phyloP scores from a whole-genome alignment of 257 asterid species.

The Orobanche coerulescens region DNA sequence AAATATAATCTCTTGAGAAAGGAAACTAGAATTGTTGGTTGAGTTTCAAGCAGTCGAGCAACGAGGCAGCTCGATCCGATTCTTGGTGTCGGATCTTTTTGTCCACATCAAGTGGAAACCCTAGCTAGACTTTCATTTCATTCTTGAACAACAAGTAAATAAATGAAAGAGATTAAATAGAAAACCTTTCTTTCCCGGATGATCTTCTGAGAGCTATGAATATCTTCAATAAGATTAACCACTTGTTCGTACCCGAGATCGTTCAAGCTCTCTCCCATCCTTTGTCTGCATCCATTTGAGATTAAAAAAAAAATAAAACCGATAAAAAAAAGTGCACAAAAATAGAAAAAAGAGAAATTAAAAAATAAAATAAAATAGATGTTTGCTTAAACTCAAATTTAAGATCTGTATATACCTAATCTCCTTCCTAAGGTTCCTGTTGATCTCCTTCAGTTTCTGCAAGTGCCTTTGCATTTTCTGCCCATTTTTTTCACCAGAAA shows the following conservation, averaged over 20 bases:
- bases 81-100: too few relatives aligned
- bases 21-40: too few relatives aligned
- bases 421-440: conserved; percentile 67
- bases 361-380: too few relatives aligned
- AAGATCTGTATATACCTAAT: conserved; percentile 42
- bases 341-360: too few relatives aligned
- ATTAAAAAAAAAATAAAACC: not conserved
- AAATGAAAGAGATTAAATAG: not conserved
- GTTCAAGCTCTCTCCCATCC: conserved; percentile 54
- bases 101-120: conserved; percentile 20
- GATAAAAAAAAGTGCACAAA: not conserved
- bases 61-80: too few relatives aligned
- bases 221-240: conserved; percentile 44
- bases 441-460: conserved; percentile 74
- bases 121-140: not conserved
- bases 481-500: not conserved
- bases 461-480: conserved; percentile 88
- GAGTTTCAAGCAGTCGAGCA: too few relatives aligned
- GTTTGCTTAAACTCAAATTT: not conserved
- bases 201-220: conserved; percentile 31
- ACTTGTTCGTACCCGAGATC: conserved; percentile 45
- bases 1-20: too few relatives aligned
- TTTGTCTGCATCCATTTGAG: conserved; percentile 28
- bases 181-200: conserved; percentile 47
- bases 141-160: not conserved